Conservation (phyloP, 2,329 filamentous ascomycete species). For the Diaporthe batatas region DNA sequence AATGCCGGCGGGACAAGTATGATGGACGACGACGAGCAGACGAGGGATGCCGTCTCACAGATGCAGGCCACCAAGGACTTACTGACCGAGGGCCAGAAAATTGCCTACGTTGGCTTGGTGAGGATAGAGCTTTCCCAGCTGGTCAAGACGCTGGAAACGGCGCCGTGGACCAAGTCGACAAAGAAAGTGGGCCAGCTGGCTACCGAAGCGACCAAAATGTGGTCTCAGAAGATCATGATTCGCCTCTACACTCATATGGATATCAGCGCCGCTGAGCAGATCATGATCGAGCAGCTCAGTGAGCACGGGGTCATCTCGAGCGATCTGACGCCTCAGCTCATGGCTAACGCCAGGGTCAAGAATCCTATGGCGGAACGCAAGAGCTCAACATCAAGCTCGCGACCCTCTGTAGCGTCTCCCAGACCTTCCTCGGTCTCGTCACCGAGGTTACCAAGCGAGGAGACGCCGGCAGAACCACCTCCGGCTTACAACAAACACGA, state of each 20-base stretch:
- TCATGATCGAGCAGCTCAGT: conserved; percentile 98
- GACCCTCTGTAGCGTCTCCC: conserved; percentile 35
- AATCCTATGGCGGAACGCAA: conserved; percentile 82
- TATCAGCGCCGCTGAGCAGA: conserved; percentile 88
- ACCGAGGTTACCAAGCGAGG: conserved; percentile 52
- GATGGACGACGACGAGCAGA: conserved; percentile 81
- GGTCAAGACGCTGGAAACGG: conserved; percentile 74
- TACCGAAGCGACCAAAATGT: conserved; percentile 89
- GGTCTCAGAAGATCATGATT: conserved; percentile 98
- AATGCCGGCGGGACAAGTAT: conserved; percentile 72
- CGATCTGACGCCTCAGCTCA: conserved; percentile 87
- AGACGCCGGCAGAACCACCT: conserved; percentile 64
- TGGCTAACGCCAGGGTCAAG: conserved; percentile 91
- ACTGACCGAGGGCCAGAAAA: conserved; percentile 92
- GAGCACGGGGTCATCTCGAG: conserved; percentile 89
- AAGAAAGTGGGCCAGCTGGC: conserved; percentile 80
- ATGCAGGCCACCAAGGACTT: conserved; percentile 97
- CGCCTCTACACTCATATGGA: conserved; percentile 97
- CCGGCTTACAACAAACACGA: conserved; percentile 74
- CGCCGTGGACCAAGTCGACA: conserved; percentile 70
- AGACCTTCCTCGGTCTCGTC: conserved; percentile 42
- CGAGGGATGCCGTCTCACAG: conserved; percentile 87
- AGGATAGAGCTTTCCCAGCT: conserved; percentile 85
- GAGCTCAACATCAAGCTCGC: conserved; percentile 39
- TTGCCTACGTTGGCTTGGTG: conserved; percentile 94